Evolutionary conservation across 305 asterid genomes (phyloP).

Genomic region (Solanum hybrid): DNA sequence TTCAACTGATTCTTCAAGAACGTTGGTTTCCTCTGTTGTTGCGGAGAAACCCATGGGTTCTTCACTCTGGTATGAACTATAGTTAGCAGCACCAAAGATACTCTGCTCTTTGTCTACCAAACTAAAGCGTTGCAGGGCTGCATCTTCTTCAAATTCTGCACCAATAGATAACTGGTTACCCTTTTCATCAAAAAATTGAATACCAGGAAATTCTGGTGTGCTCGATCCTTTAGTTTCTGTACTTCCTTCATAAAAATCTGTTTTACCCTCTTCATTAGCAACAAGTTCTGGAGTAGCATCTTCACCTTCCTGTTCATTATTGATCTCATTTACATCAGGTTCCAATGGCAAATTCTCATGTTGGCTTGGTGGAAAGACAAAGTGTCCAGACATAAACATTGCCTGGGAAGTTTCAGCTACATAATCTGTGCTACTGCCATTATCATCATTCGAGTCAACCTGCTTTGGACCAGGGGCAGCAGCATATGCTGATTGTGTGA

Average conservation of each 20-base stretch:
- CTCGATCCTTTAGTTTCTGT: conserved; percentile 20
- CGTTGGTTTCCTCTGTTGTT: conserved; percentile 22
- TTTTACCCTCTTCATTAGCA: conserved; percentile 23
- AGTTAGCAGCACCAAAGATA: conserved; percentile 25
- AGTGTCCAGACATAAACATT: conserved; percentile 70
- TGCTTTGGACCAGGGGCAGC: conserved; percentile 56
- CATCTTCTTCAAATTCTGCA: conserved; percentile 25
- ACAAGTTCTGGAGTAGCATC: conserved; percentile 19
- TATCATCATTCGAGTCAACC: conserved; percentile 26
- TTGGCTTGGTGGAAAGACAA: conserved; percentile 72
- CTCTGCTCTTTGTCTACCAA: conserved; percentile 29
- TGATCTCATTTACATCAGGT: conserved; percentile 32
- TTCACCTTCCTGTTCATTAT: conserved; percentile 31
- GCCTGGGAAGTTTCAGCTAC: conserved; percentile 50
- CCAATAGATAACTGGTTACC: conserved; percentile 35
- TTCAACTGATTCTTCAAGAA: conserved; percentile 23
- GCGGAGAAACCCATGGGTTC: conserved; percentile 20
- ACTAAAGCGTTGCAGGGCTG: conserved; percentile 19
- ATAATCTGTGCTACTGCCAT: conserved; percentile 18
- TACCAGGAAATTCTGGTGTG: conserved; percentile 34
- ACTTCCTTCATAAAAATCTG: conserved; percentile 26
- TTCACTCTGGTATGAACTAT: conserved; percentile 33
- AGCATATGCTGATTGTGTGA: conserved; percentile 76
- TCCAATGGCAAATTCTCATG: conserved; percentile 80
- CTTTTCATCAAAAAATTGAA: conserved; percentile 38